Evolutionary conservation across 2,329 filamentous ascomycete species (phyloP).

Genomic region (Incumbomyces delicatus): DNA sequence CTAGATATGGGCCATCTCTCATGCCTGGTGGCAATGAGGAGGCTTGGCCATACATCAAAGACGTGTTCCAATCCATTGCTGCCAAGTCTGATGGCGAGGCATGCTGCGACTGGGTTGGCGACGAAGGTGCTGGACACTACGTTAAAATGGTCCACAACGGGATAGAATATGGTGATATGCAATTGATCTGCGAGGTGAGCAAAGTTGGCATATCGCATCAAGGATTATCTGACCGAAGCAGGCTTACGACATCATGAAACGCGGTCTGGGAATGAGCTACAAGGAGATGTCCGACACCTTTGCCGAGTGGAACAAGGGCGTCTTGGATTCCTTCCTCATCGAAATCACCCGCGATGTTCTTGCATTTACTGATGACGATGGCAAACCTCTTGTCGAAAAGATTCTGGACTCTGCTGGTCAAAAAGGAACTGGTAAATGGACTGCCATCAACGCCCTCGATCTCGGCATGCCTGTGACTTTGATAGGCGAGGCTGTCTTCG

Average conservation of each 20-base stretch:
- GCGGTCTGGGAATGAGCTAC: conserved; percentile 74
- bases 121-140: conserved; percentile 98
- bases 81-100: conserved; percentile 96
- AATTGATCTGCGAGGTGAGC: conserved; percentile 93
- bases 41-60: conserved; percentile 97
- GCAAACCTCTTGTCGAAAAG: conserved; percentile 88
- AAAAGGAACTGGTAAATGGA: conserved; percentile 99
- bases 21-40: conserved; percentile 99
- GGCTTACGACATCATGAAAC: conserved; percentile 99
- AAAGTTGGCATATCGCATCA: neutral
- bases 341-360: conserved; percentile 98
- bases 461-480: conserved; percentile 97
- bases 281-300: conserved; percentile 97
- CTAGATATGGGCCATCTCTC: conserved; percentile 89
- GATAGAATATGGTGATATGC: conserved; percentile 99
- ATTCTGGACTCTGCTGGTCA: conserved; percentile 97
- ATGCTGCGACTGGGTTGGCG: conserved; percentile 99
- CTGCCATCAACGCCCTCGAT: conserved; percentile 96
- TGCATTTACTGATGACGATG: conserved; percentile 95
- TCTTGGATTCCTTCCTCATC: conserved; percentile 97
- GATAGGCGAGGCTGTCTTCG: conserved; percentile 93
- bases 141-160: conserved; percentile 99
- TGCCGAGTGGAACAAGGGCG: conserved; percentile 95
- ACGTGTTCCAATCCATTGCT: conserved; percentile 94
- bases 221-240: conserved; percentile 30